Base-by-base conservation (phyloP, 2,329 filamentous ascomycete genomes). In the Diaporthe amygdali region DNA sequence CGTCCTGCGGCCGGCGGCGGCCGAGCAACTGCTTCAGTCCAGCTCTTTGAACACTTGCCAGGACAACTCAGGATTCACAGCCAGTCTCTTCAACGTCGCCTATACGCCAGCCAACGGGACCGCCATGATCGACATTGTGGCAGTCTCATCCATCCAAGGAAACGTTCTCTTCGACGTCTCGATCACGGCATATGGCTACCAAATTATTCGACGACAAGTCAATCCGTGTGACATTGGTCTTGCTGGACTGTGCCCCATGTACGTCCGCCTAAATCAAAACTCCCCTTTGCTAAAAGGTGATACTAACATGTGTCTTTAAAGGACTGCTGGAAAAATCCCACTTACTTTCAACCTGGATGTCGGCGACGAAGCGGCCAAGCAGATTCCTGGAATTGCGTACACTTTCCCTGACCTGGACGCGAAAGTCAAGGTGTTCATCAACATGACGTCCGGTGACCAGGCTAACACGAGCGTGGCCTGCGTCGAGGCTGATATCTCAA, bases 391-490 rank as follows among this genome's bases (percentile, higher is more conserved):
- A 61, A 96, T 98, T 78, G 93, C 94, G 66, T 98, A 96, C 83
- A 92, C 89, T 64, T 93, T 98, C 52, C 95, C 95, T 61, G 96
- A 98, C 86, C 87, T 98, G 68, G 96, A 98, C 81, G 95, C 94
- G 73, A 92, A 90, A 66, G 93, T 97, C 66, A 91, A 89, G 77
- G 90, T 98, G 77, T 92, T 91, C 77, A 94, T 98, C 85, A 96
- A 94, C 79, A 87, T 89, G 74, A 92, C 89, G 7, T 84, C 88
- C 17, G 90, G 88, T 2, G 63, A 74, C 52, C 70, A 79, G 51
- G 85, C 83, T 8, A 86, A 88, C 67, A 83, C 88, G 64, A 90
- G 88, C 76, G 89, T 97, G 66, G 94, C 95, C 69, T 98, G 96
- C 81, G 91, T 98, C 66, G 93, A 97, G 84, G 95, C 95, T 61